Evolutionary conservation across 2,329 filamentous ascomycete genomes (phyloP).

Genomic region (Fusarium brevicatenulatum): DNA sequence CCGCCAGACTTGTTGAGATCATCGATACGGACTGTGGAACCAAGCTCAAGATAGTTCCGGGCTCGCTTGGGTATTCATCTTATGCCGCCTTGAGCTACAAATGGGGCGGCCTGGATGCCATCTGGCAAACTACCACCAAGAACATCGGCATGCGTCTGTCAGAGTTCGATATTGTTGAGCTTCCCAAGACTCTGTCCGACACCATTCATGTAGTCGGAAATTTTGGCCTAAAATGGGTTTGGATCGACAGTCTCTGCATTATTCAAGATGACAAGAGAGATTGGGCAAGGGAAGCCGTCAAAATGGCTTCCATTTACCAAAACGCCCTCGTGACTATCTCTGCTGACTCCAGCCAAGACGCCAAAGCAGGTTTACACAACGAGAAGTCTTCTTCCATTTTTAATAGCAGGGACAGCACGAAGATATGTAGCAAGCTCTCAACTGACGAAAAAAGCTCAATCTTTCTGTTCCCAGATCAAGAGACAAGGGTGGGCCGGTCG

Average conservation of each 20-base stretch:
- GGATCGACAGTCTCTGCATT: slow-evolving; percentile 10
- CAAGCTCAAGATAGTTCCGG: not conserved
- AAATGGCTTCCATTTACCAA: slow-evolving; percentile 8
- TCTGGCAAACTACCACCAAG: not conserved
- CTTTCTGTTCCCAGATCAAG: not conserved
- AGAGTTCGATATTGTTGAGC: not conserved
- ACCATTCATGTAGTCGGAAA: not conserved
- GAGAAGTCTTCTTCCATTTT: not conserved
- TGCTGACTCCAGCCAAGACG: not conserved
- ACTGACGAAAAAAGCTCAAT: not conserved
- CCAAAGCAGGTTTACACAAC: not conserved
- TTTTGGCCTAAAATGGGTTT: not conserved
- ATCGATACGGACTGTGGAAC: not conserved
- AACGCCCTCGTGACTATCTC: slow-evolving; percentile 3
- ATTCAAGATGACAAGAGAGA: not conserved
- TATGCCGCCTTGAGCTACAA: slow-evolving; percentile 4
- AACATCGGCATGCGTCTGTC: not conserved
- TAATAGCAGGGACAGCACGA: not conserved
- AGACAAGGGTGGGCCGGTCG: not conserved
- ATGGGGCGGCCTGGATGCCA: not conserved
- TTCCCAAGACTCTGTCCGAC: not conserved
- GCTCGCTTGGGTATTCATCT: not conserved
- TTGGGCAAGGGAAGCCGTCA: slow-evolving; percentile 3
- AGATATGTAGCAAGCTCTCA: not conserved
- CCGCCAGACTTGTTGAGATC: not conserved